phyloP scores from a whole-genome alignment of 2,329 filamentous ascomycete species.

The Fusarium tupiense region DNA sequence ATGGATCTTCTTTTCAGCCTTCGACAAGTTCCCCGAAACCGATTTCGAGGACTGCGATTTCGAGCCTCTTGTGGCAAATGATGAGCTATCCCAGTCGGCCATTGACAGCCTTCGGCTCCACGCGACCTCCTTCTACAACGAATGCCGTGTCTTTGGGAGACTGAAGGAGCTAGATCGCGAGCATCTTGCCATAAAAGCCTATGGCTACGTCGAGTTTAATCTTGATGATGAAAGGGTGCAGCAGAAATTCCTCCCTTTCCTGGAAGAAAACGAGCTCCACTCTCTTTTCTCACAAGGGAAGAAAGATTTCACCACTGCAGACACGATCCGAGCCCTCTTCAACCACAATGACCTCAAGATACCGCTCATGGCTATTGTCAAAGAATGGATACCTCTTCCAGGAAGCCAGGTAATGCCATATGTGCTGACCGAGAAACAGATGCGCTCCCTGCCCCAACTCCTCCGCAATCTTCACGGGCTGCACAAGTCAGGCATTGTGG shows the following conservation, averaged over 20 bases:
- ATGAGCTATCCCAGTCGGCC: background rate
- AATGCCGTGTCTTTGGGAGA: slow-evolving; percentile 20
- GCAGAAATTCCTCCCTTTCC: too few species aligned
- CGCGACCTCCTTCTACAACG: background rate
- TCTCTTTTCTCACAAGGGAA: too few species aligned
- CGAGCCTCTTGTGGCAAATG: background rate
- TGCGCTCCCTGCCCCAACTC: background rate
- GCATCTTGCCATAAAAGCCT: background rate
- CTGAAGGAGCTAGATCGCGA: slow-evolving; percentile 9
- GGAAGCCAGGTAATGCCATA: too few species aligned
- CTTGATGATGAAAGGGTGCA: background rate
- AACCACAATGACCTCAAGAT: too few species aligned
- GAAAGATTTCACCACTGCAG: too few species aligned
- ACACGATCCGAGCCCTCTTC: too few species aligned
- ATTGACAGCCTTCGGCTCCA: background rate
- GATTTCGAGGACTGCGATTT: rapidly evolving
- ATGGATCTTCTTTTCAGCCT: background rate
- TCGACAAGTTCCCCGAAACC: background rate
- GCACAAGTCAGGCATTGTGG: slow-evolving; percentile 20
- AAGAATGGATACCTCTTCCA: too few species aligned
- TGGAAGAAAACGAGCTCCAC: too few species aligned
- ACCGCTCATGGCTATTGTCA: too few species aligned
- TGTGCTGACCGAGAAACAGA: too few species aligned
- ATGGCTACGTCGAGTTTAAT: slow-evolving; percentile 10
- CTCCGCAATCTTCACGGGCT: background rate